phyloP scores from a whole-genome alignment of 768 basidiomycete genomes.

The Suillus ampliporus region DNA sequence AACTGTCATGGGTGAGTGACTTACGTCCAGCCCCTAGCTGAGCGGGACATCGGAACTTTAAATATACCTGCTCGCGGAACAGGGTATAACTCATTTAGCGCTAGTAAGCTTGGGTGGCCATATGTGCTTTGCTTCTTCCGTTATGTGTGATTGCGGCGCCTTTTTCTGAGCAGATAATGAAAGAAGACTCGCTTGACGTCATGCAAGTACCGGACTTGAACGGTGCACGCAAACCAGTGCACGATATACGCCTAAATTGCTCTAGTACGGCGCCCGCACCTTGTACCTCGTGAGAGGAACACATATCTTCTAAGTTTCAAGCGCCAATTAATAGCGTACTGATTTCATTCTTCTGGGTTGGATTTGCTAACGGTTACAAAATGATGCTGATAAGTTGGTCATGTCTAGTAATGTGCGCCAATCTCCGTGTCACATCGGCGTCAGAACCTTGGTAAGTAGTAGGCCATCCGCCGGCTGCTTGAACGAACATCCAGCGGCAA shows the following conservation, averaged over 20 bases:
- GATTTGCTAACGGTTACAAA: background rate
- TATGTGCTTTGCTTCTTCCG: background rate
- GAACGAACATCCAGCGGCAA: too few species aligned
- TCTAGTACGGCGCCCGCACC: background rate
- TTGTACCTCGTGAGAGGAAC: background rate
- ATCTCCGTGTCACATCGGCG: too few species aligned
- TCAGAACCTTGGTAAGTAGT: too few species aligned
- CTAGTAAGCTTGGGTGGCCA: background rate
- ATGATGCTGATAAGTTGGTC: background rate
- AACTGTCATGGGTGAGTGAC: too few species aligned
- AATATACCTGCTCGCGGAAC: background rate
- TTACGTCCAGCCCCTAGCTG: background rate
- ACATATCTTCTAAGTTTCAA: too few species aligned
- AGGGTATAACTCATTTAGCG: background rate
- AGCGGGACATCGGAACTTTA: background rate
- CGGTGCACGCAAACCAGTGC: background rate
- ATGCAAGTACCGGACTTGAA: background rate
- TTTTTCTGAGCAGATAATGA: background rate
- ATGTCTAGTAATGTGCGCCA: too few species aligned
- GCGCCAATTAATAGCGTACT: background rate
- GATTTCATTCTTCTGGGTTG: background rate
- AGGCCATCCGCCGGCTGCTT: too few species aligned
- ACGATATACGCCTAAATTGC: background rate
- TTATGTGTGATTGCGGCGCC: background rate
- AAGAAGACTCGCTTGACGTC: background rate